Conservation (phyloP, 352 stramenopile genomes). For the Pythium sukuiense region DNA sequence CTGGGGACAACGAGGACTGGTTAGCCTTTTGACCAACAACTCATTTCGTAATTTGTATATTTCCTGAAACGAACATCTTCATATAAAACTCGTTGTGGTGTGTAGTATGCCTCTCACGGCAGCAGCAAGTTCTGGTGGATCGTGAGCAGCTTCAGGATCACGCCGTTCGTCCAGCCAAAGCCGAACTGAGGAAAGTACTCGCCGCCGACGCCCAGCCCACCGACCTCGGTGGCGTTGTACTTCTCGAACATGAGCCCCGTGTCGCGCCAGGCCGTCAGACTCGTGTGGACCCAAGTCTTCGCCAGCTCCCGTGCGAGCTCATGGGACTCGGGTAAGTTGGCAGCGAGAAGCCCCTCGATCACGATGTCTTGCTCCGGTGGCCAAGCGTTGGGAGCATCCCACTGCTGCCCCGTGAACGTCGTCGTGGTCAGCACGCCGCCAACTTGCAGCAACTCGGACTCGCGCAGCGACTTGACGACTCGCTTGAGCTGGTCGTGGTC, state of each 20-base stretch:
- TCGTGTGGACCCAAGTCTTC: conserved; percentile 65
- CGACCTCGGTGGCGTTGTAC: conserved; percentile 76
- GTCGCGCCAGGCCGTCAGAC: conserved; percentile 59
- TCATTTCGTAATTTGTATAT: conserved; percentile 21
- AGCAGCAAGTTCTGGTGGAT: conserved; percentile 70
- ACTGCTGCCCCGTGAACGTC: conserved; percentile 80
- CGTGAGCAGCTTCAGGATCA: conserved; percentile 87
- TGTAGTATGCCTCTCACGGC: conserved; percentile 2
- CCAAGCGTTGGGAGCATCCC: conserved; percentile 87
- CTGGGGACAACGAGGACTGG: neutral
- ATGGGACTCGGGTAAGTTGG: conserved; percentile 49
- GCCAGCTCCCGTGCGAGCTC: conserved; percentile 51
- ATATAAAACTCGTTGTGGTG: neutral
- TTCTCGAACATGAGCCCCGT: conserved; percentile 90
- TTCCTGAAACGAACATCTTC: conserved; percentile 1
- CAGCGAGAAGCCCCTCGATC: conserved; percentile 68
- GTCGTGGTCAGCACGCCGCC: conserved; percentile 73
- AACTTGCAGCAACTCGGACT: conserved; percentile 60
- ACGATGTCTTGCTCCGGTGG: conserved; percentile 81
- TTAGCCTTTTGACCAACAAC: neutral
- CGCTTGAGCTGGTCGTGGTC: conserved; percentile 44
- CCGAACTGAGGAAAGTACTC: conserved; percentile 90
- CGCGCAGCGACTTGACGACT: conserved; percentile 49
- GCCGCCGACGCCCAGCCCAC: conserved; percentile 67
- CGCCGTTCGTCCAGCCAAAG: conserved; percentile 87